phyloP scores from a whole-genome alignment of 2,329 filamentous ascomycete species.

The Alternaria rosae region DNA sequence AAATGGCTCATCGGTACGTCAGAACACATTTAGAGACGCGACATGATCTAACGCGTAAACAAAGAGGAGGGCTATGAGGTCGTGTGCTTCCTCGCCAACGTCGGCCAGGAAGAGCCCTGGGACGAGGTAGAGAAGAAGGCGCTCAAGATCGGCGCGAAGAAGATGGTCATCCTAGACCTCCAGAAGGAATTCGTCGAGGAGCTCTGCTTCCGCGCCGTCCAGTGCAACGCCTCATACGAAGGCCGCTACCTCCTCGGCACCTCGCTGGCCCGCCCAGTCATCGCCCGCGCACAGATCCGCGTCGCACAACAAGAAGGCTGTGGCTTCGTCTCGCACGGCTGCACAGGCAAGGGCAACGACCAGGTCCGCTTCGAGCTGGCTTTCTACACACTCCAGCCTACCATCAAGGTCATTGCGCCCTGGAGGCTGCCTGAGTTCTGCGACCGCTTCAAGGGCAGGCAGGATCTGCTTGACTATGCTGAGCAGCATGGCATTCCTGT shows the following conservation, averaged over 20 bases:
- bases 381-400: constrained; percentile 68
- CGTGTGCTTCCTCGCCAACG: constrained; percentile 64
- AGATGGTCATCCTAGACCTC: constrained; percentile 70
- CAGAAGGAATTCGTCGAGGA: constrained; percentile 80
- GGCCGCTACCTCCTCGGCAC: constrained; percentile 63
- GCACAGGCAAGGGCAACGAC: constrained; percentile 63
- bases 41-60: constrained; percentile 12
- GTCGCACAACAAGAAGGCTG: constrained; percentile 70
- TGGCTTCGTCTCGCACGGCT: constrained; percentile 58
- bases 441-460: constrained; percentile 73
- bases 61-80: constrained; percentile 66
- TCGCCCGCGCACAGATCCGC: constrained; percentile 70
- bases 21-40: not conserved
- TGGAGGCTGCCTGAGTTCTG: constrained; percentile 76
- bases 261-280: constrained; percentile 72
- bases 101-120: constrained; percentile 67
- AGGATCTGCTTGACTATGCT: constrained; percentile 77
- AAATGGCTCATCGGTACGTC: constrained; percentile 47
- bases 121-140: constrained; percentile 73
- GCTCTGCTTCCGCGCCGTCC: constrained; percentile 80
- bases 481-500: constrained; percentile 72
- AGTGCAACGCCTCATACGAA: constrained; percentile 69
- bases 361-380: constrained; percentile 71
- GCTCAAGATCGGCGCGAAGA: constrained; percentile 70
- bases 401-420: constrained; percentile 76